A percentile compares a stretch with the other conserved stretches of the same genome.
These are phyloP conservation scores for Trypanosoma brucei DNA, from an alignment of 208 protist species.

Conservation along the genomic window DNA sequence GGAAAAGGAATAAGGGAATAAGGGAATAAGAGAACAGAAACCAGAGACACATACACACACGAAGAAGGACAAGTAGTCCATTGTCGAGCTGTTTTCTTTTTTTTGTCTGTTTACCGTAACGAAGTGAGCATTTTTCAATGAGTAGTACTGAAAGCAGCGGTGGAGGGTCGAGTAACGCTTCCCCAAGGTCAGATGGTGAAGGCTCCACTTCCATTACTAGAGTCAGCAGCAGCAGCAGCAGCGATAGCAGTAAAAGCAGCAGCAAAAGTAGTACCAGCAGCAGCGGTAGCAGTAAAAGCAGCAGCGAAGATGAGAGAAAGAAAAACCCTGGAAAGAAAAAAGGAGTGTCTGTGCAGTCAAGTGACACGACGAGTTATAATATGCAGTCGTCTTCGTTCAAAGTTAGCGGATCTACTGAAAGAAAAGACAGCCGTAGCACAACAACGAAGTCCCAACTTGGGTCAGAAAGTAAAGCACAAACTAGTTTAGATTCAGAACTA, in stretches of 20 bases:
- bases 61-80: no score
- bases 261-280: neutral
- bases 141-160: neutral
- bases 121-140: no score
- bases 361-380: no score
- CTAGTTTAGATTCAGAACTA: no score
- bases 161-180: neutral
- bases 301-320: no score
- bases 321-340: no score
- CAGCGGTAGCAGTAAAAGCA: neutral
- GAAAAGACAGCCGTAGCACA: neutral
- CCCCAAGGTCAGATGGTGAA: neutral
- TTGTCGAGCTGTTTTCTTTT: no score
- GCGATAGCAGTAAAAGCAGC: neutral
- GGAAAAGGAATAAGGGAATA: neutral
- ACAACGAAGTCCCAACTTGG: neutral
- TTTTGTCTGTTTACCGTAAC: no score
- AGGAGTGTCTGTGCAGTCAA: no score
- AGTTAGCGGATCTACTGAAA: neutral
- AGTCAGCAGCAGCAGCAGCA: conserved; percentile 2
- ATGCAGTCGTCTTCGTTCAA: neutral
- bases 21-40: neutral
- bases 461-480: neutral
- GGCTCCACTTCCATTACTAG: neutral
- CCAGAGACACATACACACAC: no score